Evolutionary conservation across 352 stramenopile species (phyloP).

Genomic region (Pythium scleroteichum): DNA sequence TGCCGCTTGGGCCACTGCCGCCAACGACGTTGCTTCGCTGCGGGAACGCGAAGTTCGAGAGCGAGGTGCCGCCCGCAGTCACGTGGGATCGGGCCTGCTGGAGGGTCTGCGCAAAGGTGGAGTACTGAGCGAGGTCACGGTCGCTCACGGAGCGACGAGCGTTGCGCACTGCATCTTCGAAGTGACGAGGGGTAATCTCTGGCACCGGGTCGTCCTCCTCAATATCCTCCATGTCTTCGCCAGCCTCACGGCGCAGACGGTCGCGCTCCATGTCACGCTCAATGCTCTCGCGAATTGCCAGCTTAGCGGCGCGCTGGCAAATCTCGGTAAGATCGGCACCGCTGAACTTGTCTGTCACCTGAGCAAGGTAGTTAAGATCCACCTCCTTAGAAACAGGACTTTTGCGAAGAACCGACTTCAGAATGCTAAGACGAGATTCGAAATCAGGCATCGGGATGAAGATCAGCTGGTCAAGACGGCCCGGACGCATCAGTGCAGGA

Average conservation of each 20-base stretch:
- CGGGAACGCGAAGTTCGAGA: constrained; percentile 97
- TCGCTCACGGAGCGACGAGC: constrained; percentile 97
- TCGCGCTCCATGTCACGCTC: constrained; percentile 98
- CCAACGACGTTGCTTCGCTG: constrained; percentile 52
- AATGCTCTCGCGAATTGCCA: constrained; percentile 99
- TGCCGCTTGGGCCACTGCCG: constrained; percentile 44
- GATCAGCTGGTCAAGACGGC: constrained; percentile 94
- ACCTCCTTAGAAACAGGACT: constrained; percentile 98
- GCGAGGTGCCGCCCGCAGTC: constrained; percentile 87
- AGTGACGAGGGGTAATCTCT: constrained; percentile 94
- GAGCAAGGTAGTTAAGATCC: constrained; percentile 96
- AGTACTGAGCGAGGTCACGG: constrained; percentile 94
- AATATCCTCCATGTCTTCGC: constrained; percentile 87
- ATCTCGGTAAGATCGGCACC: constrained; percentile 99
- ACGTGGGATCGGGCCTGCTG: constrained; percentile 97
- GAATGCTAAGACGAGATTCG: constrained; percentile 94
- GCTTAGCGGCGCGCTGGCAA: constrained; percentile 98
- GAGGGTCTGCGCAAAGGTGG: constrained; percentile 89
- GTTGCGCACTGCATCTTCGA: constrained; percentile 97
- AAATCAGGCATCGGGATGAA: constrained; percentile 98
- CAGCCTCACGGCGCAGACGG: constrained; percentile 91
- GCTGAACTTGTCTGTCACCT: constrained; percentile 98
- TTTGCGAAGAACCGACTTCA: constrained; percentile 97
- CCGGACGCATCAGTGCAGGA: constrained; percentile 95
- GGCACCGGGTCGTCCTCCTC: constrained; percentile 97